Base-by-base conservation (phyloP, 2,329 filamentous ascomycete species). In the Phialocephala sp. region DNA sequence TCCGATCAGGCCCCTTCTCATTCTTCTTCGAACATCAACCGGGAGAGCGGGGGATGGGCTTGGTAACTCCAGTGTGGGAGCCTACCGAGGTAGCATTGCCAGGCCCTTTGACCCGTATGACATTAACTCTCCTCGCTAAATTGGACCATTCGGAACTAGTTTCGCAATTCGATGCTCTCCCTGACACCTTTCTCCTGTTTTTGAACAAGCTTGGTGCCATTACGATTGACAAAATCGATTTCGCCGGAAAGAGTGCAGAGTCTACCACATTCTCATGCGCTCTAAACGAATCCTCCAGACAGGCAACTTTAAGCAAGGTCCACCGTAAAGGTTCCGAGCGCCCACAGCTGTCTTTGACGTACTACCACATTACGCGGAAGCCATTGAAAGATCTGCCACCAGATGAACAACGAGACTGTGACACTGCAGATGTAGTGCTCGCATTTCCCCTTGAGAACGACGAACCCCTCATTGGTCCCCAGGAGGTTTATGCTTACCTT, bases 1-100 rank as follows among this genome's bases (percentile, higher is more conserved):
- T 81, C n/a, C 78, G 79, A 60, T 81, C 79, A 9, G 64, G 59
- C 1, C 6, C 64, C 18, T 73, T 67, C 55, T 71, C 71, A 4
- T 73, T 74, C 60, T 52, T 43, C 43, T 73, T 74, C 60, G 43
- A 68, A 32, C 54, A 64, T 65, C n/a, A 37, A 20, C 32, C 41
- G 32, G 64, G 27, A n/a, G 50, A 57, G 15, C 27, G 61, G 47
- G 58, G 60, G 60, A 60, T 43, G 60, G 63, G 63, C n/a, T 54
- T 52, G 37, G 45, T 57, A 15, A 45, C 50, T 27, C 36, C 55
- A 41, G 27, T 47, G 15, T 47, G 43, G 43, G 43, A 47, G 18
- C 43, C 43, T 47, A n/a, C 43, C 18, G 18, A 47, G 43, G 43
- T 20, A 20, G 43, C 18, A 9, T 20, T 47, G n/a, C 43, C 43